Conservation (phyloP, 2,329 filamentous ascomycete species). For the Colletotrichum aenigma region DNA sequence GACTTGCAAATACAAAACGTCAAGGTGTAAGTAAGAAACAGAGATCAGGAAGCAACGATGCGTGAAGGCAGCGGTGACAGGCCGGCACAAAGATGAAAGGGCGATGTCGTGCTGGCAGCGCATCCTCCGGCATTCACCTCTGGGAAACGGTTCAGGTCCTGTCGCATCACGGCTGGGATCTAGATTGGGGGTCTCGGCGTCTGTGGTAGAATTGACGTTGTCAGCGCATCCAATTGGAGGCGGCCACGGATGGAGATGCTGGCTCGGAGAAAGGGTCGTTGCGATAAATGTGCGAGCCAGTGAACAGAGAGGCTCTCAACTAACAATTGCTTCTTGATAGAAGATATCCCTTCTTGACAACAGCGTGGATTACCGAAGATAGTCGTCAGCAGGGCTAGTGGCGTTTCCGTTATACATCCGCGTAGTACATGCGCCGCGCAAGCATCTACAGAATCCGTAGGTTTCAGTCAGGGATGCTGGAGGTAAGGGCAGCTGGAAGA, state of each 20-base stretch:
- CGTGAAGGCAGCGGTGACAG: background rate
- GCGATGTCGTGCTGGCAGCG: background rate
- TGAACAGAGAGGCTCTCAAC: background rate
- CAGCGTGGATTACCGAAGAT: too few species aligned
- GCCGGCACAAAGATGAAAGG: background rate
- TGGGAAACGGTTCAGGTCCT: rapidly evolving
- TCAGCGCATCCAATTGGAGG: background rate
- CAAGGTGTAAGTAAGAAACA: background rate
- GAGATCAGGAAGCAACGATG: background rate
- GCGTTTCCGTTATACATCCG: too few species aligned
- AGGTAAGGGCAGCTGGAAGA: background rate
- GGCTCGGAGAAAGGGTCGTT: background rate
- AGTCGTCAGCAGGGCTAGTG: too few species aligned
- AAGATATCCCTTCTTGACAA: too few species aligned
- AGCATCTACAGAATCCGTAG: background rate
- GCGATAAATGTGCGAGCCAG: background rate
- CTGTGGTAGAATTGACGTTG: background rate
- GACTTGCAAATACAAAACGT: background rate
- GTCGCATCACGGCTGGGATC: background rate
- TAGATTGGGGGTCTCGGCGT: background rate
- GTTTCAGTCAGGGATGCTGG: background rate
- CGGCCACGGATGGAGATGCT: background rate
- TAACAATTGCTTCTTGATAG: too few species aligned
- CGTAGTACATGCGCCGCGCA: too few species aligned
- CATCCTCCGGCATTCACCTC: background rate